These are phyloP conservation scores for Monosporozyma yasuniensis DNA, from an alignment of 805 yeast species.

Conservation along the genomic window DNA sequence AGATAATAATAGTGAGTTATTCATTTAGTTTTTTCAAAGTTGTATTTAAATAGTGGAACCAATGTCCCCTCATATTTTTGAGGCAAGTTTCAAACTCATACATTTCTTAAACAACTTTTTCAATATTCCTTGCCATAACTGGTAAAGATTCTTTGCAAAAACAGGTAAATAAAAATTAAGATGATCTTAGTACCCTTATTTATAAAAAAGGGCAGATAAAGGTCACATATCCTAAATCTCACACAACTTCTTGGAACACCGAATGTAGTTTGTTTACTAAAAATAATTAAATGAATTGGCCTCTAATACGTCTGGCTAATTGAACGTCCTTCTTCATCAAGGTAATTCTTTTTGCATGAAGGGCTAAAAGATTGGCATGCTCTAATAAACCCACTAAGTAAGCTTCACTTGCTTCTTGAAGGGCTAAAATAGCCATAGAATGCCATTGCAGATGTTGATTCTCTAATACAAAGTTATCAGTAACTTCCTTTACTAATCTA, in stretches of 20 bases:
- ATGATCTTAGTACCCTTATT: background rate
- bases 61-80: background rate
- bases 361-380: slow-evolving; percentile 68
- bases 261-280: too few species aligned
- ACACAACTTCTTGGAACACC: too few species aligned
- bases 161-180: background rate
- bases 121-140: background rate
- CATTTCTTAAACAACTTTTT: background rate
- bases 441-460: slow-evolving; percentile 68
- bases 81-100: background rate
- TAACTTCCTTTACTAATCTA: slow-evolving; percentile 63
- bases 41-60: background rate
- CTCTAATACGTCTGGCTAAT: slow-evolving; percentile 68
- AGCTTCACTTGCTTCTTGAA: slow-evolving; percentile 79
- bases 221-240: background rate
- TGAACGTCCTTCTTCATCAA: slow-evolving; percentile 79
- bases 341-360: slow-evolving; percentile 77
- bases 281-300: slow-evolving; percentile 31
- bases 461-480: slow-evolving; percentile 40
- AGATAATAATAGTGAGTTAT: background rate
- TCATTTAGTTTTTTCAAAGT: background rate
- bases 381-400: slow-evolving; percentile 63
- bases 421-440: slow-evolving; percentile 62
- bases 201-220: background rate
- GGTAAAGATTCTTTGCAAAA: background rate